Conservation (phyloP, 768 basidiomycete species). For the Suillus bovinus region DNA sequence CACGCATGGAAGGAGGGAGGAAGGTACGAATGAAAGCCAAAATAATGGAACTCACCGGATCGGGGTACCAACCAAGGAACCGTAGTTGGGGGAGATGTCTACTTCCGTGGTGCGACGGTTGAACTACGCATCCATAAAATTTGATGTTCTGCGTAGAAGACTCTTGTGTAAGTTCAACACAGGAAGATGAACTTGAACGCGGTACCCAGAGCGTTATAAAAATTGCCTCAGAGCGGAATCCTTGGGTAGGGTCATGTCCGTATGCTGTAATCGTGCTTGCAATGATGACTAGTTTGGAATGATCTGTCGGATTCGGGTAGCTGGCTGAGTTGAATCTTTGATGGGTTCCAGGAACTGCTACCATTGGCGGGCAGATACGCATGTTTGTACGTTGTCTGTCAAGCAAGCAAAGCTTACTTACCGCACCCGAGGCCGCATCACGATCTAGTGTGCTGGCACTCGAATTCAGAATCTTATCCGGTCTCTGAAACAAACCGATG, state of each 20-base stretch:
- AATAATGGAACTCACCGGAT: slow-evolving; percentile 9
- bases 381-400: not conserved
- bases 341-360: slow-evolving; percentile 14
- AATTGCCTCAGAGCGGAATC: slow-evolving; percentile 2
- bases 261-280: slow-evolving; percentile 13
- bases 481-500: slow-evolving; percentile 2
- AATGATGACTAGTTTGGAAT: slow-evolving; percentile 8
- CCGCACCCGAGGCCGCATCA: not conserved
- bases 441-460: slow-evolving; percentile 4
- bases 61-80: slow-evolving; percentile 9
- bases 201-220: not conserved
- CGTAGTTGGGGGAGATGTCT: slow-evolving; percentile 8
- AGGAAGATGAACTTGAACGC: not conserved
- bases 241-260: not conserved
- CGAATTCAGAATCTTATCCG: not conserved
- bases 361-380: slow-evolving; percentile 4
- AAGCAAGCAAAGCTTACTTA: slow-evolving; percentile 5
- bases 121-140: not conserved
- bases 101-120: not conserved
- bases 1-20: slow-evolving; percentile 1
- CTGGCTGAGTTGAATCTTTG: slow-evolving; percentile 16
- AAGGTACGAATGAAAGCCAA: slow-evolving; percentile 7
- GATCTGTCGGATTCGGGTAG: slow-evolving; percentile 15
- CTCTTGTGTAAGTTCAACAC: not conserved
- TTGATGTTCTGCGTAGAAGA: not conserved